phyloP scores from a whole-genome alignment of 2,329 filamentous ascomycete species.

The Microsporum ferrugineum region DNA sequence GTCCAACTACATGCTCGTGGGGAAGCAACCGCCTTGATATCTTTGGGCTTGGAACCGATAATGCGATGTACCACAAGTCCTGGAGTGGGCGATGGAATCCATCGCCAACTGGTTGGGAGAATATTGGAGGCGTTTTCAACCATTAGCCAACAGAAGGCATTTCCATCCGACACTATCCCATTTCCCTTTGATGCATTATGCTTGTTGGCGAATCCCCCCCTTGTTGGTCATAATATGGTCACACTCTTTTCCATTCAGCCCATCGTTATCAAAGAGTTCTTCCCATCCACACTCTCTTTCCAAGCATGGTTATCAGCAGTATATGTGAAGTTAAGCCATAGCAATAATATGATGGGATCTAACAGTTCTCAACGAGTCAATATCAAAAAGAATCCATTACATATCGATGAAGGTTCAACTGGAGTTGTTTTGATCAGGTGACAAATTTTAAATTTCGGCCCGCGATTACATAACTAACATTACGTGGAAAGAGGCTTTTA shows the following conservation, averaged over 20 bases:
- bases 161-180: neutral
- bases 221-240: neutral
- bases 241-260: neutral
- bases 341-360: too few relatives aligned
- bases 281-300: neutral
- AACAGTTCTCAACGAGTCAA: too few relatives aligned
- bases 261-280: neutral
- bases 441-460: too few relatives aligned
- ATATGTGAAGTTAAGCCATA: too few relatives aligned
- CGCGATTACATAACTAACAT: too few relatives aligned
- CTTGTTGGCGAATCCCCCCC: neutral
- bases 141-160: neutral
- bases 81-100: slow-evolving; percentile 12
- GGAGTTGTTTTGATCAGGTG: too few relatives aligned
- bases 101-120: slow-evolving; percentile 9
- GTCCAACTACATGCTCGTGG: slow-evolving; percentile 15
- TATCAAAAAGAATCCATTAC: too few relatives aligned
- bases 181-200: neutral
- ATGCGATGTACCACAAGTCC: slow-evolving; percentile 11
- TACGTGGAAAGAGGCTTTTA: too few relatives aligned
- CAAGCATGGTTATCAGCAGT: too few relatives aligned
- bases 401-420: too few relatives aligned
- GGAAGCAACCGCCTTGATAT: slow-evolving; percentile 15
- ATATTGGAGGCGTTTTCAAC: slow-evolving; percentile 11
- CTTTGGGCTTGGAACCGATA: slow-evolving; percentile 16